Percentiles rank a stretch among this genome's conserved stretches.
Conservation (phyloP, 371 early-diverging fungal genomes). For the Mucor irregularis region DNA sequence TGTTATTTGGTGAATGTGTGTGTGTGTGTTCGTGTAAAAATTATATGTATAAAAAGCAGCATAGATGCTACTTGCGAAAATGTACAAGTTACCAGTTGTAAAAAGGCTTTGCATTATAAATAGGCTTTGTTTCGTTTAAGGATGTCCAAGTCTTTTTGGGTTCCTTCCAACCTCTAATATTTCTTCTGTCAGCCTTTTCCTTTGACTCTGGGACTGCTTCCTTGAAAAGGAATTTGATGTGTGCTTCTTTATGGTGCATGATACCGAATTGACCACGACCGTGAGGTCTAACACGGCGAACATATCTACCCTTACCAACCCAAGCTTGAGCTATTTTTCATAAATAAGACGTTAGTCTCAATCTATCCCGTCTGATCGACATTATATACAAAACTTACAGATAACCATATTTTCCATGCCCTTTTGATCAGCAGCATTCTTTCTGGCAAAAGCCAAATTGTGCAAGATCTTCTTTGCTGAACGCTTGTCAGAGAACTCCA, state of each 20-base stretch:
- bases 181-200: slow-evolving; percentile 42
- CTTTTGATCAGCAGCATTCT: slow-evolving; percentile 71
- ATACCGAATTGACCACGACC: slow-evolving; percentile 85
- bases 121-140: slow-evolving; percentile 71
- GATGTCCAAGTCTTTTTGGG: slow-evolving; percentile 74
- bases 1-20: background rate
- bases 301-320: slow-evolving; percentile 88
- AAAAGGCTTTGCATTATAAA: slow-evolving; percentile 72
- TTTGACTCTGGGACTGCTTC: slow-evolving; percentile 37
- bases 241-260: slow-evolving; percentile 77
- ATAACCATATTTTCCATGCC: slow-evolving; percentile 64
- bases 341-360: too few species aligned
- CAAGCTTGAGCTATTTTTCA: slow-evolving; percentile 70
- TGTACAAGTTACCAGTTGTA: slow-evolving; percentile 89
- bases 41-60: background rate
- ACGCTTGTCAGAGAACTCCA: slow-evolving; percentile 84
- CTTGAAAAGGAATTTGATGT: slow-evolving; percentile 81
- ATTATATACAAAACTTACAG: slow-evolving; percentile 34
- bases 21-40: background rate
- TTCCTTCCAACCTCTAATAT: slow-evolving; percentile 63
- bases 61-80: too few species aligned
- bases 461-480: slow-evolving; percentile 71
- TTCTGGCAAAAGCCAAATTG: slow-evolving; percentile 73
- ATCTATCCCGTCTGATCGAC: background rate
- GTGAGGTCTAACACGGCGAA: slow-evolving; percentile 68